Evolutionary conservation across 768 basidiomycete species (phyloP).

Genomic region (Plicaturopsis crispa): DNA sequence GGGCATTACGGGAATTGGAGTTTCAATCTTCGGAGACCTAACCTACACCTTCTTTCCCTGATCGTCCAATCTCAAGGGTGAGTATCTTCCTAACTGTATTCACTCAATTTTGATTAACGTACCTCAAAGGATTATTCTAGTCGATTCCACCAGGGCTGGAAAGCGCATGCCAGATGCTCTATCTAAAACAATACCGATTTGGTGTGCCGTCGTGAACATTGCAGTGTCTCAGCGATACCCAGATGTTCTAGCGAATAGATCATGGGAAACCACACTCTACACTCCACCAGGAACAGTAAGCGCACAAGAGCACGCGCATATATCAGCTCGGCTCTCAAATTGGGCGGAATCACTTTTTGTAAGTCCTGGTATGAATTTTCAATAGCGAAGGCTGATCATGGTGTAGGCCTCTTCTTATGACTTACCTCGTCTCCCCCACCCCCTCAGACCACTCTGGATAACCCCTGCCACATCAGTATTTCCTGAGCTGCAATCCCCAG

Average conservation of each 20-base stretch:
- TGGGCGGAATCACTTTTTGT: conserved; percentile 73
- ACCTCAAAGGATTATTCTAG: conserved; percentile 45
- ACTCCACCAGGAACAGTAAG: conserved; percentile 67
- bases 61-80: conserved; percentile 55
- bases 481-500: conserved; percentile 27
- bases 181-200: conserved; percentile 89
- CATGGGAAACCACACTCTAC: conserved; percentile 57
- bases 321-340: conserved; percentile 49
- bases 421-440: conserved; percentile 49
- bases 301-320: conserved; percentile 73
- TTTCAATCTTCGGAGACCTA: conserved; percentile 79
- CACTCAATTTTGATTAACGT: conserved; percentile 2
- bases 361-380: conserved; percentile 10
- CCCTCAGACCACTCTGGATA: conserved; percentile 85
- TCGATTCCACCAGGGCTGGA: conserved; percentile 89
- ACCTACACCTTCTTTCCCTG: conserved; percentile 67
- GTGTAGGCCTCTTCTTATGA: conserved; percentile 63
- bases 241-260: conserved; percentile 1
- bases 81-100: conserved; percentile 11
- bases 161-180: conserved; percentile 93
- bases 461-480: conserved; percentile 60
- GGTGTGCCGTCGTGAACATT: conserved; percentile 86
- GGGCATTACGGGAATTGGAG: conserved; percentile 82
- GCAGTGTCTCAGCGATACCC: conserved; percentile 30
- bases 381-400: neutral